These are phyloP conservation scores for Chlorella sp. DNA, from an alignment of 139 green algal species.

Conservation along the genomic window DNA sequence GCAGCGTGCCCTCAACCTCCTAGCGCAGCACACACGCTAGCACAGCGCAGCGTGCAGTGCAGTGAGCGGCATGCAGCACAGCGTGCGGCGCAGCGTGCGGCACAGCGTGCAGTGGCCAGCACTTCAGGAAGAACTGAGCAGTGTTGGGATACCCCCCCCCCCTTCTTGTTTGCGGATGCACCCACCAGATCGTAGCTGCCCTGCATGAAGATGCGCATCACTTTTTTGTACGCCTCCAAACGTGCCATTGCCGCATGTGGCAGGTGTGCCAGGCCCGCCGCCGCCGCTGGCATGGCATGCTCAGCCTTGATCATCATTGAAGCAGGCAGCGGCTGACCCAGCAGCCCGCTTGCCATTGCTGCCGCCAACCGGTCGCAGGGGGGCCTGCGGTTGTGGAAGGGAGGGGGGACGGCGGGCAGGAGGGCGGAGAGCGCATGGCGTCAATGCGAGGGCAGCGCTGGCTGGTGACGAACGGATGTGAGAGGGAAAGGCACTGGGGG, in stretches of 20 bases:
- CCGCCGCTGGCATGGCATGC: background rate
- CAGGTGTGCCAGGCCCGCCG: background rate
- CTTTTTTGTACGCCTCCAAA: conserved; percentile 32
- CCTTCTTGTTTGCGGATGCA: no score
- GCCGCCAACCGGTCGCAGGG: background rate
- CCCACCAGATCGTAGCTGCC: conserved; percentile 34
- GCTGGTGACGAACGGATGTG: no score
- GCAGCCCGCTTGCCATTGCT: conserved; percentile 6
- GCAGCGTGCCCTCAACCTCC: no score
- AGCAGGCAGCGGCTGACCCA: background rate
- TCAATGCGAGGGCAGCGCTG: no score
- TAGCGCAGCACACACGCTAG: no score
- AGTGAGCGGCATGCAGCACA: no score
- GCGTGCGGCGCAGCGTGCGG: no score
- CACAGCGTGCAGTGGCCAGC: no score
- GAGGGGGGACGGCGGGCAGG: background rate
- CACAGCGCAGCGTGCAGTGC: no score
- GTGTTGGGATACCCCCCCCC: no score
- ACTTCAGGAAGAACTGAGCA: no score
- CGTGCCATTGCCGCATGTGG: background rate
- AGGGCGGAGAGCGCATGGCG: background rate
- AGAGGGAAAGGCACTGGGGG: background rate
- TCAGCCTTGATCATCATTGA: background rate
- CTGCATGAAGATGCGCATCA: conserved; percentile 33
- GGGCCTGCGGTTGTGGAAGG: background rate